phyloP scores from a whole-genome alignment of 176 grass and related monocot genomes.

The Oryza brachyantha region DNA sequence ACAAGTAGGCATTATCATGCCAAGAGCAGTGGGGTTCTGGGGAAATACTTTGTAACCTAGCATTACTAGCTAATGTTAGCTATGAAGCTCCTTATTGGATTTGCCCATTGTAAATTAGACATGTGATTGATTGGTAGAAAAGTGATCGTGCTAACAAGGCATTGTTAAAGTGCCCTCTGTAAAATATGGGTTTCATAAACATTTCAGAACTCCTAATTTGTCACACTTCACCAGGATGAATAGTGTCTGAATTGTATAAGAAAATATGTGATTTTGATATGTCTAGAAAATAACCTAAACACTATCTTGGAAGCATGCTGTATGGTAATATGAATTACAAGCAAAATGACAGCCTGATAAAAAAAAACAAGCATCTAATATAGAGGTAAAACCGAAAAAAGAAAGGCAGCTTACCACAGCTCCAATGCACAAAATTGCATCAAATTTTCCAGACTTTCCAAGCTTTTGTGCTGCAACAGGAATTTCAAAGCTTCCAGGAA shows the following conservation, averaged over 20 bases:
- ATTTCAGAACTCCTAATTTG: slow-evolving; percentile 5
- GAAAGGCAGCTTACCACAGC: slow-evolving; percentile 65
- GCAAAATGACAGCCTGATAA: background rate
- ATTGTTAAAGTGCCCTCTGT: background rate
- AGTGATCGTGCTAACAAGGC: background rate
- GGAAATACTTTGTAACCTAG: background rate
- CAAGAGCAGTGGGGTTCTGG: background rate
- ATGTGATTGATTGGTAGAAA: background rate
- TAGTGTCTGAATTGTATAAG: background rate
- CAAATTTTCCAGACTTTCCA: slow-evolving; percentile 77
- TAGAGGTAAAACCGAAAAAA: background rate
- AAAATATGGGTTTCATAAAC: background rate
- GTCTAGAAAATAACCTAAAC: background rate
- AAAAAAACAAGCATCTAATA: slow-evolving; percentile 2
- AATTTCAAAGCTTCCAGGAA: slow-evolving; percentile 98
- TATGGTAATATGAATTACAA: slow-evolving; percentile 2
- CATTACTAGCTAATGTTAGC: slow-evolving; percentile 5
- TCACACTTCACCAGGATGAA: background rate
- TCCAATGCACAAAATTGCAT: slow-evolving; percentile 95
- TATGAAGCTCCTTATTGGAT: background rate
- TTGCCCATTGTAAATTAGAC: background rate
- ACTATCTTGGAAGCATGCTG: background rate
- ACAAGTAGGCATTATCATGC: background rate
- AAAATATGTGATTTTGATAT: background rate
- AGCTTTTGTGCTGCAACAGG: slow-evolving; percentile 83